These are phyloP conservation scores for Meredithiella fracta DNA, from an alignment of 2,329 filamentous ascomycete species.

Conservation along the genomic window DNA sequence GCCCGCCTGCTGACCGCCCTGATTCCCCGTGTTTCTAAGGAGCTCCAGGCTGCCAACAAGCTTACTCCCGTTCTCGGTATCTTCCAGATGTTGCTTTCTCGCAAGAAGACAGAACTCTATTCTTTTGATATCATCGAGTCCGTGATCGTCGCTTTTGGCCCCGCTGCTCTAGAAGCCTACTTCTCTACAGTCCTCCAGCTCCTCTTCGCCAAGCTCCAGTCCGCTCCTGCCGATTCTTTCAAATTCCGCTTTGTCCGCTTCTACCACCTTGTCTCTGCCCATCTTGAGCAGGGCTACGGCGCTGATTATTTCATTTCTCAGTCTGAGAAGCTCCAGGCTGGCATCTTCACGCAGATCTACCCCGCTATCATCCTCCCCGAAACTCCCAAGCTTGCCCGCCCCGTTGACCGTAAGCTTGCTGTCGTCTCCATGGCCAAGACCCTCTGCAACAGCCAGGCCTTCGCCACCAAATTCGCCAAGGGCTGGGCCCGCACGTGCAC, in stretches of 20 bases:
- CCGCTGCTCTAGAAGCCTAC: constrained; percentile 52
- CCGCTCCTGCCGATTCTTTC: constrained; percentile 55
- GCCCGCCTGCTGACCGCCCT: constrained; percentile 72
- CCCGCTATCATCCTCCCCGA: constrained; percentile 71
- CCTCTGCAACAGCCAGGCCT: constrained; percentile 68
- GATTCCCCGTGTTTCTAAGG: constrained; percentile 56
- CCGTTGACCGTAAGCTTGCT: constrained; percentile 81
- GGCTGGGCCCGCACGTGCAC: constrained; percentile 87
- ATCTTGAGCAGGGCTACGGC: constrained; percentile 64
- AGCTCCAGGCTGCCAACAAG: constrained; percentile 64
- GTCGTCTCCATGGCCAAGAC: constrained; percentile 90
- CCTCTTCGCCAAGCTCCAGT: constrained; percentile 63
- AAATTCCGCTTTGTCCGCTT: constrained; percentile 80
- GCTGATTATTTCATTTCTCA: constrained; percentile 81
- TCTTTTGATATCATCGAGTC: constrained; percentile 83
- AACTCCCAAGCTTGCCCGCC: constrained; percentile 73
- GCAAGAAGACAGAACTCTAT: constrained; percentile 69
- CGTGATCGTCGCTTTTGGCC: constrained; percentile 55
- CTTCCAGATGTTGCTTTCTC: constrained; percentile 74
- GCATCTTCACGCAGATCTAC: constrained; percentile 74
- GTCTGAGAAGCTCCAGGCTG: constrained; percentile 64
- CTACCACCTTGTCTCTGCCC: constrained; percentile 79
- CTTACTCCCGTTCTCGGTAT: constrained; percentile 81
- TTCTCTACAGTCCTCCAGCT: constrained; percentile 67
- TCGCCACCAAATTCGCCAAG: constrained; percentile 66